Conservation (phyloP, 1,139 yeast genomes). For the Kodamaea suecica region DNA sequence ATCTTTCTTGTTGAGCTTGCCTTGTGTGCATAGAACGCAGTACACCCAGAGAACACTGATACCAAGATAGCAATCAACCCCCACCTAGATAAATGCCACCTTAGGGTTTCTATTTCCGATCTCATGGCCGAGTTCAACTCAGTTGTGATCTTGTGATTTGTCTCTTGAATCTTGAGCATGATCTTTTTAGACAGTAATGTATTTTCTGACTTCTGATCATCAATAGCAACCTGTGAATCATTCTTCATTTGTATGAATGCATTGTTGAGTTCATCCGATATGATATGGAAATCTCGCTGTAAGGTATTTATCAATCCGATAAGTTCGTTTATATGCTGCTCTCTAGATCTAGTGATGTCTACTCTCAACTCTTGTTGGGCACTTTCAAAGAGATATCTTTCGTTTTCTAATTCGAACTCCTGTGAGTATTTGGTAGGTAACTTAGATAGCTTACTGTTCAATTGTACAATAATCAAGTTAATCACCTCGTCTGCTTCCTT, state of each 20-base stretch:
- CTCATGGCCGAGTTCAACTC: constrained; percentile 78
- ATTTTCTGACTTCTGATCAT: constrained; percentile 84
- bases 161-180: constrained; percentile 72
- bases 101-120: constrained; percentile 79
- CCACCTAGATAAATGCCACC: constrained; percentile 93
- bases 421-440: constrained; percentile 62
- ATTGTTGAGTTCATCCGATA: constrained; percentile 77
- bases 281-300: constrained; percentile 66
- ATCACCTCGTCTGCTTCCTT: constrained; percentile 55
- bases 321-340: constrained; percentile 64
- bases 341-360: constrained; percentile 73
- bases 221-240: constrained; percentile 78
- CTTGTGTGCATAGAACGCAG: constrained; percentile 40
- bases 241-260: constrained; percentile 63
- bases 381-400: constrained; percentile 83
- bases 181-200: constrained; percentile 71
- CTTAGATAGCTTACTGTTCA: constrained; percentile 54
- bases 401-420: constrained; percentile 74
- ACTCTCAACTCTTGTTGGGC: constrained; percentile 86
- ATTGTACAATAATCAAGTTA: constrained; percentile 45
- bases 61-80: constrained; percentile 65
- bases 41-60: constrained; percentile 40
- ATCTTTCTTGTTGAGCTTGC: constrained; percentile 24
- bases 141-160: constrained; percentile 82
- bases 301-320: constrained; percentile 65